A percentile compares a stretch with the other conserved stretches of the same genome.
Evolutionary conservation across 1,284 basidiomycete genomes (phyloP).

Genomic region (Pseudozyma sp.): DNA sequence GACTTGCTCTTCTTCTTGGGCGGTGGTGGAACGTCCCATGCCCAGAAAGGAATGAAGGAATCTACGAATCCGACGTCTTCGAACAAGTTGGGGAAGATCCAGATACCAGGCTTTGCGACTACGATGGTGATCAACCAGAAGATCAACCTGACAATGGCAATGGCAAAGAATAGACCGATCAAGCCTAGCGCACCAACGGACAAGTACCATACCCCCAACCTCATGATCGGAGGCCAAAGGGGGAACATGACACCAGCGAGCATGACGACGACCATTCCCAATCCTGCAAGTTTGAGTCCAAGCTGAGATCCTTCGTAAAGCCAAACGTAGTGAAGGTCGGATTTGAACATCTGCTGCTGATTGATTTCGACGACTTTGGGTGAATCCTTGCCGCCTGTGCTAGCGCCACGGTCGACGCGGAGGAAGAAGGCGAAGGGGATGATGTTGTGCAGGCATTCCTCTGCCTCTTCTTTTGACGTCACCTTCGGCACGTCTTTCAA

Average conservation of each 20-base stretch:
- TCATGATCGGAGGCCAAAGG: slow-evolving; percentile 91
- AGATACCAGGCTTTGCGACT: slow-evolving; percentile 88
- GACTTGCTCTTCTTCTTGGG: slow-evolving; percentile 71
- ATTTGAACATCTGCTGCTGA: slow-evolving; percentile 77
- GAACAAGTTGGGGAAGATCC: slow-evolving; percentile 98
- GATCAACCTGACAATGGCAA: slow-evolving; percentile 91
- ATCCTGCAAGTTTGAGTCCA: slow-evolving; percentile 90
- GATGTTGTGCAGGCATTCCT: slow-evolving; percentile 76
- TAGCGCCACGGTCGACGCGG: slow-evolving; percentile 72
- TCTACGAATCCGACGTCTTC: slow-evolving; percentile 99
- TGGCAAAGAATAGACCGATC: slow-evolving; percentile 88
- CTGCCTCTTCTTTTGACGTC: slow-evolving; percentile 81
- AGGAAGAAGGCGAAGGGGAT: slow-evolving; percentile 76
- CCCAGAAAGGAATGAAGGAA: slow-evolving; percentile 96
- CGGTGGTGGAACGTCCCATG: slow-evolving; percentile 86
- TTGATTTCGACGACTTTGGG: slow-evolving; percentile 74
- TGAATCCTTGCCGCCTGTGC: slow-evolving; percentile 68
- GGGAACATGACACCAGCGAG: slow-evolving; percentile 99
- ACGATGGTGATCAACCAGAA: slow-evolving; percentile 94
- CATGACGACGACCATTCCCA: slow-evolving; percentile 91
- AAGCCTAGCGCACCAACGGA: slow-evolving; percentile 88
- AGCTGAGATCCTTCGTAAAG: slow-evolving; percentile 95
- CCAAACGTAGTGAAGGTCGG: slow-evolving; percentile 80
- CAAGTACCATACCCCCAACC: slow-evolving; percentile 97
- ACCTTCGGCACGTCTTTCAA: slow-evolving; percentile 75